Base-by-base conservation (phyloP, 192 early-diverging fungal genomes). In the Kickxella alabastrina region DNA sequence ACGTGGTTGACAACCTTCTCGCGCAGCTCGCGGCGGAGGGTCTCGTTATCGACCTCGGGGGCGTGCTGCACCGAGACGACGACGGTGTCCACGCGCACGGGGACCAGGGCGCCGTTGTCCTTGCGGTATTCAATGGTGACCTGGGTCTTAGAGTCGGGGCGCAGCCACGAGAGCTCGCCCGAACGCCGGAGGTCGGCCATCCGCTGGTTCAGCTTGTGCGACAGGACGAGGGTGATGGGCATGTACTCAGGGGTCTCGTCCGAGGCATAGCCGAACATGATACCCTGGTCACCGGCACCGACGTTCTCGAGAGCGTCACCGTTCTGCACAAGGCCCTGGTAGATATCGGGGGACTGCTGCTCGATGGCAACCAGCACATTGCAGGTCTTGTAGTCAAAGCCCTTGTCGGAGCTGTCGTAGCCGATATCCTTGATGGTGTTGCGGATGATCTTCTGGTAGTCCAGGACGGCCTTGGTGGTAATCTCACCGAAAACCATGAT, bases 341-440 rank as follows among this genome's bases (percentile, higher is more conserved):
- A 90, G 68, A 99, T 97, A 75, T 99, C 94, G 59, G 96, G 96
- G 52, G 96, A 99, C 81, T 99, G 96, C 82, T 97, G 93, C 81
- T 99, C 96, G 66, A 99, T 97, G 76, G 94, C 96, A 54, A 99
- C 94, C 49, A 99, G 82, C 42, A 99, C 92, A 78, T 99, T 99
- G 83, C 96, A 99, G 68, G 96, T 99, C 87, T 99, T 97, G 90
- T 97, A 97, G 80, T 99, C 96, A 79, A 99, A 99, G 61, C 96
- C 95, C 86, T 99, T 99, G 70, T 80, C 76, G 24, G 96, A 99
- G 80, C 92, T 90, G 79, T 99, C 96, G 72, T 97, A 99, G 58
- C 96, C 96, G 65, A 99, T 99, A 65, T 92, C 84, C 86, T 95
- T 95, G 85, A 99, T 86, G 68, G 93, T 91, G 76, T 95, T 83